These are phyloP conservation scores for Cercospora sp. DNA, from an alignment of 2,329 filamentous ascomycete genomes.

Conservation along the genomic window DNA sequence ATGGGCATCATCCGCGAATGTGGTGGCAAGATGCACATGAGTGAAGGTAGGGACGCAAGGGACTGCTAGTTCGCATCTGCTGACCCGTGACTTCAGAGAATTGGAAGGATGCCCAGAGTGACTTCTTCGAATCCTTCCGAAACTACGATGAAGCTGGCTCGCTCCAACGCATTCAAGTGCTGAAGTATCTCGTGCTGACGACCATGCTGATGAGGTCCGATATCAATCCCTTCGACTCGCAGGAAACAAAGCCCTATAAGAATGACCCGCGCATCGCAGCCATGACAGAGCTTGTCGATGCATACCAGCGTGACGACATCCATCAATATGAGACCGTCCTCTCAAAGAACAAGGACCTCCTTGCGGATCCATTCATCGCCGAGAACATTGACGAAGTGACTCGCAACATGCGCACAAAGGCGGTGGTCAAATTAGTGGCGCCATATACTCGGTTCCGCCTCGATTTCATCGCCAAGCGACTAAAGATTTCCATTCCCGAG, in stretches of 20 bases:
- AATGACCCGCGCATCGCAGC: constrained; percentile 91
- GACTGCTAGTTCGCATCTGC: constrained; percentile 22
- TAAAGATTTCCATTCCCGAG: constrained; percentile 81
- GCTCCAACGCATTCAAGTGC: constrained; percentile 90
- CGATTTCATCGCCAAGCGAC: constrained; percentile 80
- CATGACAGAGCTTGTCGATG: constrained; percentile 96
- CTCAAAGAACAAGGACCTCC: constrained; percentile 81
- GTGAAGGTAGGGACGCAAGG: constrained; percentile 60
- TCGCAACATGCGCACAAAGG: constrained; percentile 96
- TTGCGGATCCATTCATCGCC: constrained; percentile 91
- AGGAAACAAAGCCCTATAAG: constrained; percentile 98
- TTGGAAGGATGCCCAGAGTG: constrained; percentile 94
- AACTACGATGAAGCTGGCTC: constrained; percentile 99
- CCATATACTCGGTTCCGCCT: constrained; percentile 93
- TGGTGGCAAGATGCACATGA: constrained; percentile 99
- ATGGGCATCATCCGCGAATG: constrained; percentile 99
- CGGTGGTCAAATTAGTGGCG: constrained; percentile 86
- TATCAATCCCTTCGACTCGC: constrained; percentile 98
- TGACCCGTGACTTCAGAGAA: constrained; percentile 62
- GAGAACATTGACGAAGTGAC: constrained; percentile 99
- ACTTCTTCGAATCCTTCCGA: constrained; percentile 98
- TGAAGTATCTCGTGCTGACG: constrained; percentile 93
- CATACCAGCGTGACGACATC: constrained; percentile 94
- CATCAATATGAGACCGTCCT: constrained; percentile 86
- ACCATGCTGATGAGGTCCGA: constrained; percentile 98